Percentiles rank a stretch among this genome's conserved stretches.
These are phyloP conservation scores for Talaromyces sp. DNA, from an alignment of 2,329 filamentous ascomycete species.

Conservation along the genomic window DNA sequence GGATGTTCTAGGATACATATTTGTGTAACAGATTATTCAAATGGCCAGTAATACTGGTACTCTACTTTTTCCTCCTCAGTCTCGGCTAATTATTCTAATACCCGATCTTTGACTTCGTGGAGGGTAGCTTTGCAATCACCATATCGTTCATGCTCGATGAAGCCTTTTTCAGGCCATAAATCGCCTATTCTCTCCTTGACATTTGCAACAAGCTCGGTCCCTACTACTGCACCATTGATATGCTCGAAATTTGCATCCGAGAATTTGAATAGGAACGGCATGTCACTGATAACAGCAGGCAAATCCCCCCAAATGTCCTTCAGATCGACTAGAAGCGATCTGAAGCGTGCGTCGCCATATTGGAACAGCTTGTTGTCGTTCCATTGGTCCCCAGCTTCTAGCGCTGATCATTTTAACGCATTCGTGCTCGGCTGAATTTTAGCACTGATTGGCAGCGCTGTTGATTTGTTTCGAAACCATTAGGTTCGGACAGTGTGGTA, in stretches of 20 bases:
- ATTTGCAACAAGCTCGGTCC: constrained; percentile 21
- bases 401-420: no score
- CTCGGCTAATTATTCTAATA: constrained; percentile 22
- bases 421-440: no score
- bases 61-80: constrained; percentile 21
- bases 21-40: constrained; percentile 19
- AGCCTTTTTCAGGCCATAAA: constrained; percentile 24
- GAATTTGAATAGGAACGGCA: neutral
- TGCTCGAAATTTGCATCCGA: constrained; percentile 18
- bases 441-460: no score
- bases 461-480: no score
- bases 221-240: constrained; percentile 22
- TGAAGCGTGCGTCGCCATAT: constrained; percentile 26
- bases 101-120: constrained; percentile 17
- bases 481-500: no score
- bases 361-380: no score
- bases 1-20: no score
- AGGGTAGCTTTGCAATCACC: constrained; percentile 22
- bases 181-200: no score
- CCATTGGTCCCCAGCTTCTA: no score
- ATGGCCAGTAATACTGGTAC: constrained; percentile 23
- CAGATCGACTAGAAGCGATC: constrained; percentile 24
- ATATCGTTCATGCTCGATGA: constrained; percentile 23
- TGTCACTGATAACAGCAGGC: constrained; percentile 9
- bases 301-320: constrained; percentile 20